Conservation (phyloP, 2,329 filamentous ascomycete species). For the Paraphoma chrysanthemicola region DNA sequence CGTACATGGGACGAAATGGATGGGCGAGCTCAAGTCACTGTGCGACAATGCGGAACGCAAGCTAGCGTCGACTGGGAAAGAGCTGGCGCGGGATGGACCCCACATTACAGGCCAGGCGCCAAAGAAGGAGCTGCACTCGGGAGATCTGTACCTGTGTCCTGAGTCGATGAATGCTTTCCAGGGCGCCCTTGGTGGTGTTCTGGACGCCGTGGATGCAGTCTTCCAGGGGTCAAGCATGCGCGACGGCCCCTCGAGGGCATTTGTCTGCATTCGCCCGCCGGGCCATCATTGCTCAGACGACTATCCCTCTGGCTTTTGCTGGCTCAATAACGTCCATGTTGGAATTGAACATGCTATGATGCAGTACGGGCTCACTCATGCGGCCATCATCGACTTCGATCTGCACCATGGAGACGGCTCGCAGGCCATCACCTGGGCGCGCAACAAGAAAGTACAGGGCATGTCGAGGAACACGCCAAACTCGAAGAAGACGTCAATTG, state of each 20-base stretch:
- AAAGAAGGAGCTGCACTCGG: constrained; percentile 76
- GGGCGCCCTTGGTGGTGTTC: constrained; percentile 88
- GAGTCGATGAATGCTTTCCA: constrained; percentile 89
- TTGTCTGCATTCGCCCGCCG: constrained; percentile 90
- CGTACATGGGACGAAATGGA: constrained; percentile 91
- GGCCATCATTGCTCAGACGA: constrained; percentile 94
- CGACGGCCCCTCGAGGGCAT: constrained; percentile 74
- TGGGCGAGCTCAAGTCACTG: constrained; percentile 87
- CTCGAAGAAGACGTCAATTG: constrained; percentile 86
- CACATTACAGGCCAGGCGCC: constrained; percentile 55
- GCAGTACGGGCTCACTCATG: constrained; percentile 86
- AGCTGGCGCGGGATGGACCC: constrained; percentile 66
- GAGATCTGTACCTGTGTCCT: constrained; percentile 87
- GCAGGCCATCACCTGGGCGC: constrained; percentile 89
- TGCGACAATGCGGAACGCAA: constrained; percentile 81
- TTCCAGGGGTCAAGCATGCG: constrained; percentile 62
- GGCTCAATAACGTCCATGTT: constrained; percentile 98
- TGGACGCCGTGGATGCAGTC: constrained; percentile 88
- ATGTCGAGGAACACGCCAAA: constrained; percentile 73
- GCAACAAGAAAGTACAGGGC: constrained; percentile 73
- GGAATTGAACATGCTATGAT: constrained; percentile 91
- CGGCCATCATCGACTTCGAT: constrained; percentile 67
- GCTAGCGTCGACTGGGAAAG: constrained; percentile 77
- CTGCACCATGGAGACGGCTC: constrained; percentile 69
- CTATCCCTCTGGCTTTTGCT: constrained; percentile 94